Evolutionary conservation across 1,139 yeast species (phyloP), one percentile per base, ranked within the genome.

Genomic region (Spathaspora sp.): DNA sequence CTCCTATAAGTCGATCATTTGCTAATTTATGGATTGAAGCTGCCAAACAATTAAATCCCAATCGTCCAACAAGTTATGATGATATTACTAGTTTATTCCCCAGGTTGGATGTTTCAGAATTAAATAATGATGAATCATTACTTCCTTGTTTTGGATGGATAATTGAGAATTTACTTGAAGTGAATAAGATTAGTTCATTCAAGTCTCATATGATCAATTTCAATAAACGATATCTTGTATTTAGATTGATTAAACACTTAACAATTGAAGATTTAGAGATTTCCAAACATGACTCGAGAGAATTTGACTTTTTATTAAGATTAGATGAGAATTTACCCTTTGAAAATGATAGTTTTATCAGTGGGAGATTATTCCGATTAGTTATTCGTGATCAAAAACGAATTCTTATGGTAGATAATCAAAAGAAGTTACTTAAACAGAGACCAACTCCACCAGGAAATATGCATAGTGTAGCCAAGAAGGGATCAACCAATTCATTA

Each of bases 121-220:
- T 74, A 42, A 59, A 62, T 25, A 64, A 61, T 25, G 55, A 63
- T 20, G 79, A 73, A 45, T 75, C 76, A 1, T 64, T 74, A 41
- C 64, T 74, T n/a, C 95, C 97, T 2, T 91, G 97, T 60, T 81
- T 90, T 53, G 97, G 98, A 8, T 74, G 80, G 80, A 65, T 75
- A 17, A 70, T 75, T 44, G 78, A 74, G 47, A 73, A 73, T 49
- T 61, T 74, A 43, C 53, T 74, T 38, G 72, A 67, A 33, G 60
- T 68, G 3, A 70, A 70, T 52, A 67, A 58, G 46, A 62, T 72
- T 38, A 70, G 76, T 15, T 70, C 67, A 24, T 74, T 61, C 55
- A 59, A 61, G 51, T 55, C 59, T 37, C 50, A 52, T 4, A 52
- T 52, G 27, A 63, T 75, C 45, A 74, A 75, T 50, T 74, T 74